phyloP scores from a whole-genome alignment of 163 green algal species.

The Prototheca cutis region DNA sequence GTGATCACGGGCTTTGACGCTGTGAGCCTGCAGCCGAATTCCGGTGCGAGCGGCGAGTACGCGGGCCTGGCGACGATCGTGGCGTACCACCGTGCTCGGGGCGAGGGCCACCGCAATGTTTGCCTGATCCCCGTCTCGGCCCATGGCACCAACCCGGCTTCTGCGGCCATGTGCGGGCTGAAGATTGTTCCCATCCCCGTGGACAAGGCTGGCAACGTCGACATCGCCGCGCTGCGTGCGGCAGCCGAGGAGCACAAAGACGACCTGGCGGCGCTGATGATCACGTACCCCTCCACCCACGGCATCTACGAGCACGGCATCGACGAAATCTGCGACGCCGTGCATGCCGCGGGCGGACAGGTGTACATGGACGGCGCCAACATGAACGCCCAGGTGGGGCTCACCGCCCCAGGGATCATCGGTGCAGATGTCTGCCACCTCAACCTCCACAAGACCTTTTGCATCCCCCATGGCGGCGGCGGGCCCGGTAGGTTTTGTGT shows the following conservation, averaged over 20 bases:
- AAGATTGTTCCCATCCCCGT: conserved; percentile 59
- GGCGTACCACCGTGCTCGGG: conserved; percentile 79
- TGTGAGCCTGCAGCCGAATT: conserved; percentile 95
- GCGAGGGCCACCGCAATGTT: conserved; percentile 81
- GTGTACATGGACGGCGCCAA: conserved; percentile 99
- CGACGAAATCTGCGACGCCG: conserved; percentile 89
- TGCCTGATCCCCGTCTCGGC: conserved; percentile 98
- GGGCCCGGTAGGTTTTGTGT: conserved; percentile 63
- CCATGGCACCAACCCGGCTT: conserved; percentile 97
- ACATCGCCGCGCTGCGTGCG: conserved; percentile 75
- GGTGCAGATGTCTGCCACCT: conserved; percentile 98
- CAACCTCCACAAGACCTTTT: conserved; percentile 99
- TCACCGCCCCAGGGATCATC: conserved; percentile 95
- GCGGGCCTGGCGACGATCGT: conserved; percentile 96
- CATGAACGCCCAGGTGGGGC: conserved; percentile 98
- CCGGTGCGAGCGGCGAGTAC: conserved; percentile 87
- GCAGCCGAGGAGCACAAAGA: conserved; percentile 53
- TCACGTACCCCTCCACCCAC: conserved; percentile 98
- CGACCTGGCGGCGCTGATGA: conserved; percentile 94
- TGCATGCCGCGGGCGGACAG: conserved; percentile 83
- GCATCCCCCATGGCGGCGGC: conserved; percentile 96
- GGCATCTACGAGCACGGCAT: conserved; percentile 97
- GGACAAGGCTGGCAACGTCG: conserved; percentile 81
- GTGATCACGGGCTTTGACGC: conserved; percentile 92
- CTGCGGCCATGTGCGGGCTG: conserved; percentile 82